Conservation (phyloP, 495 filamentous ascomycete genomes). For the Antarctomyces pellizariae region DNA sequence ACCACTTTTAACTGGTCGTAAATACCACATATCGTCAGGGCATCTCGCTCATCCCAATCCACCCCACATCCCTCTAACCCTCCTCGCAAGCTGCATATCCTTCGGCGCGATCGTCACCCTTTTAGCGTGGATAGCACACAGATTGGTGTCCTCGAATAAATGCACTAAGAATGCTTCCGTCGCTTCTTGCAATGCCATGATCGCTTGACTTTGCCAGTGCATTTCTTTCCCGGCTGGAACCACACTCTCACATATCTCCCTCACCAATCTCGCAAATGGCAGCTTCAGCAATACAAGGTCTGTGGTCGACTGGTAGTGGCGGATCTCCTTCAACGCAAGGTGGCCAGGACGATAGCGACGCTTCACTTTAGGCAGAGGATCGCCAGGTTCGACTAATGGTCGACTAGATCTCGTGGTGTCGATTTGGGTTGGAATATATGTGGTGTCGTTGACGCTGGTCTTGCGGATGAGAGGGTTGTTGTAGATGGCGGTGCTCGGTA, state of each 20-base stretch:
- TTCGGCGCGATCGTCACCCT: constrained; percentile 95
- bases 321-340: constrained; percentile 64
- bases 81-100: constrained; percentile 72
- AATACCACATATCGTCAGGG: too few relatives aligned
- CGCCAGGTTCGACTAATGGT: too few relatives aligned
- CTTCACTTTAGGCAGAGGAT: constrained; percentile 38
- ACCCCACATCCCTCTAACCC: constrained; percentile 47
- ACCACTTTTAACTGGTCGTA: too few relatives aligned
- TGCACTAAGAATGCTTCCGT: constrained; percentile 84
- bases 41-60: constrained; percentile 20
- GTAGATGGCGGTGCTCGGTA: too few relatives aligned
- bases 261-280: constrained; percentile 72
- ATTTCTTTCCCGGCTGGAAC: constrained; percentile 32
- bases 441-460: too few relatives aligned
- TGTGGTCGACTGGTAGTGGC: constrained; percentile 58
- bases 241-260: constrained; percentile 49
- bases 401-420: too few relatives aligned
- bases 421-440: too few relatives aligned
- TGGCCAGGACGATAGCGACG: constrained; percentile 72
- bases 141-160: constrained; percentile 85
- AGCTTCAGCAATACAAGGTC: constrained; percentile 63
- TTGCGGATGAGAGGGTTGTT: too few relatives aligned
- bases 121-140: constrained; percentile 90
- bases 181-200: constrained; percentile 76
- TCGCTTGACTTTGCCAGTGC: constrained; percentile 83